Percentiles rank a stretch among this genome's conserved stretches.
These are phyloP conservation scores for Pyrenochaeta sp. DNA, from an alignment of 2,329 filamentous ascomycete species.

Conservation along the genomic window DNA sequence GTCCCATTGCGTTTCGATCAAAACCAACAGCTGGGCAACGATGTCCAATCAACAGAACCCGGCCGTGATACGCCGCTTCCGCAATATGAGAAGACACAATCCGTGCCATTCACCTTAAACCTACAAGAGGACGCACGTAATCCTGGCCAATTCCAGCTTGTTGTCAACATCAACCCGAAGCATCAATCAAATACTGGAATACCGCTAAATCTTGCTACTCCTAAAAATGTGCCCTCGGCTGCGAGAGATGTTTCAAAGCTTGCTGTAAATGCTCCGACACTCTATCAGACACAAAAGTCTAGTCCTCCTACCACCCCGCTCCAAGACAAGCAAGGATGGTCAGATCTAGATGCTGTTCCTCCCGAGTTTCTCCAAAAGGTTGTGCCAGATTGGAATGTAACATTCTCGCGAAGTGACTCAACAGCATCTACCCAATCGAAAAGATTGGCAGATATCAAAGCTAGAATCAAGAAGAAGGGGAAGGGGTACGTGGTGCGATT, in stretches of 20 bases:
- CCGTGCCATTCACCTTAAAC: conserved; percentile 39
- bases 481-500: conserved; percentile 43
- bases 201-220: conserved; percentile 11
- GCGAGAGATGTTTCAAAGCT: conserved; percentile 25
- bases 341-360: conserved; percentile 38
- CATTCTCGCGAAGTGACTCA: conserved; percentile 37
- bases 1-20: conserved; percentile 21
- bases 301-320: conserved; percentile 37
- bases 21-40: conserved; percentile 15
- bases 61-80: conserved; percentile 38
- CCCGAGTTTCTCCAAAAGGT: conserved; percentile 41
- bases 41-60: conserved; percentile 21
- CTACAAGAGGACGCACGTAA: conserved; percentile 41
- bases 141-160: conserved; percentile 43
- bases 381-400: conserved; percentile 41
- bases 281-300: conserved; percentile 31
- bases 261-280: conserved; percentile 19
- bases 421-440: conserved; percentile 35
- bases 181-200: conserved; percentile 11
- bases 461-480: conserved; percentile 44
- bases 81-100: conserved; percentile 37
- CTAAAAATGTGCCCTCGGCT: conserved; percentile 21
- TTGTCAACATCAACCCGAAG: conserved; percentile 37
- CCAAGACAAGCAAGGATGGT: conserved; percentile 37
- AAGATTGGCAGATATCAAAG: conserved; percentile 41